Conservation (phyloP, 192 early-diverging fungal genomes). For the Entophlyctis luteolus region DNA sequence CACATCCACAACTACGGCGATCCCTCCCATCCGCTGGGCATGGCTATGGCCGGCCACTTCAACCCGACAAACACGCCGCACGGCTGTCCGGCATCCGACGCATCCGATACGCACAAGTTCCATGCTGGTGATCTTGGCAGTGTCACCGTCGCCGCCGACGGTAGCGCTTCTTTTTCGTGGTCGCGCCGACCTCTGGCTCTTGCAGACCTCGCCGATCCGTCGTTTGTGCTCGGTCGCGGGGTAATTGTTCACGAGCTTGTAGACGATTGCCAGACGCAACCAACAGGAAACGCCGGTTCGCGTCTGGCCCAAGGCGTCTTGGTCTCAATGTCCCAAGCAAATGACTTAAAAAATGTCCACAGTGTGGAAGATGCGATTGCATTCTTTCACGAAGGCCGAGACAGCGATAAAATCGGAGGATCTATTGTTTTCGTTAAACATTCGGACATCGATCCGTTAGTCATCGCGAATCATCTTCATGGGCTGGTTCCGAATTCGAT, state of each 20-base stretch:
- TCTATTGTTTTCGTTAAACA: neutral
- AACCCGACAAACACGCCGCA: conserved; percentile 30
- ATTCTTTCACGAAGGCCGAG: neutral
- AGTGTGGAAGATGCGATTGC: neutral
- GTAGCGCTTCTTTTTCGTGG: neutral
- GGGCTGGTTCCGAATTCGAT: neutral
- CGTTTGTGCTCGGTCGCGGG: conserved; percentile 22
- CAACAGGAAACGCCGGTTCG: conserved; percentile 29
- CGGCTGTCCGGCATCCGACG: neutral
- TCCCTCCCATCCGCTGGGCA: conserved; percentile 3
- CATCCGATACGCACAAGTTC: neutral
- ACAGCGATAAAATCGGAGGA: neutral
- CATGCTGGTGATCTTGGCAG: conserved; percentile 38
- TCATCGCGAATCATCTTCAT: neutral
- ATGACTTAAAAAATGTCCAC: neutral
- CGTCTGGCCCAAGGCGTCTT: conserved; percentile 34
- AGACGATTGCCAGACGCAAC: conserved; percentile 33
- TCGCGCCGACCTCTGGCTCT: neutral
- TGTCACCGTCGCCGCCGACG: conserved; percentile 18
- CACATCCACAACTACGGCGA: conserved; percentile 36
- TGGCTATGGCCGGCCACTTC: conserved; percentile 24
- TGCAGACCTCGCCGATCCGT: neutral
- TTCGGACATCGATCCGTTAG: neutral
- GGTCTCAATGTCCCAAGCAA: neutral
- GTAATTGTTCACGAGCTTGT: conserved; percentile 25